Evolutionary conservation across 2,329 filamentous ascomycete genomes (phyloP), one percentile per base, ranked within the genome.

Genomic region (Zymoseptoria crescenta): DNA sequence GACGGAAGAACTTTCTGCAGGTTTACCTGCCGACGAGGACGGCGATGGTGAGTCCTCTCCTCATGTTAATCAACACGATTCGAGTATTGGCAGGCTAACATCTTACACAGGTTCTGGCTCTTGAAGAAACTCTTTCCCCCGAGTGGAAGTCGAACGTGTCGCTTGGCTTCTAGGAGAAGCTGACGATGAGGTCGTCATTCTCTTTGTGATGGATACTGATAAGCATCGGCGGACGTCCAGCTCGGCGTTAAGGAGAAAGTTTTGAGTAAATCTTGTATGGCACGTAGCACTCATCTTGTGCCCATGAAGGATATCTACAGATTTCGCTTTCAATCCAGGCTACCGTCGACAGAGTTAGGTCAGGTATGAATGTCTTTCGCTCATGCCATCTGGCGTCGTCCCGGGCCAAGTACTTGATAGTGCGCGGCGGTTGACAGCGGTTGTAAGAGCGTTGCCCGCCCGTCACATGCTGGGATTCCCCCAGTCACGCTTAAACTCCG

Each of bases 11-110:
- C 75, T 96, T 90, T 78, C 84, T 90, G 53, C 94, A 97, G 73
- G 83, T 96, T 56, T 99, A 99, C 73, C 84, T 96, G 61, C 93
- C 93, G 16, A 84, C 84, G 56, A 81, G 93, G 68, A 91, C 88
- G 62, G 93, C 91, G 20, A 78, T 96, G 73, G 92, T 96, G 74
- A 77, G 81, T 78, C 56, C 3, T 10, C 10, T 50, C n/a, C n/a
- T n/a, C n/a, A 20, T 8, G 4, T 35, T 35, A 3, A 29, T 27
- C 27, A 9, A 6, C 8, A 28, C 45, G 30, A 16, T 20, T 45
- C 20, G 20, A 41, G 29, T 56, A 54, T 16, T 41, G 35, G 35
- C 30, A 48, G 55, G 41, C 59, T 66, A 51, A 64, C 56, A 20
- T 8, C 8, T n/a, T 41, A 52, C 29, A 30, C 41, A 67, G 63